Percentiles rank a stretch among this genome's conserved stretches.
Evolutionary conservation across 2,329 filamentous ascomycete genomes (phyloP).

Genomic region (Myotisia sp.): DNA sequence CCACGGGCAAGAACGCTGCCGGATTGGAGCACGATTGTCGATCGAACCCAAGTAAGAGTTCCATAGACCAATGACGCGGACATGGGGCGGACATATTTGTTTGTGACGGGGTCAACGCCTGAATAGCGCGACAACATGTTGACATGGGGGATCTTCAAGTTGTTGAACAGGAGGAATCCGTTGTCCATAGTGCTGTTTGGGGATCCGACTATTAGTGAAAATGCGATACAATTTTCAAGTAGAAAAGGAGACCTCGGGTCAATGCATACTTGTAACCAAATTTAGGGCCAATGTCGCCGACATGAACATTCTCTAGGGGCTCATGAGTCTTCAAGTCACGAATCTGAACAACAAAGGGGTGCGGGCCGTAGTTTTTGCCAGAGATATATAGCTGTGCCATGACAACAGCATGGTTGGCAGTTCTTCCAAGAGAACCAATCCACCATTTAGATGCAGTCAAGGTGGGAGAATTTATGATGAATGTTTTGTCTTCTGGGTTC

Average conservation of each 20-base stretch:
- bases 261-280: conserved; percentile 52
- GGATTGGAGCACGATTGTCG: conserved; percentile 58
- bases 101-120: conserved; percentile 51
- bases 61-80: conserved; percentile 58
- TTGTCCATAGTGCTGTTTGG: conserved; percentile 56
- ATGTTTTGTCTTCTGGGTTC: conserved; percentile 59
- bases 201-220: conserved; percentile 7
- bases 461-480: conserved; percentile 57
- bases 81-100: conserved; percentile 52
- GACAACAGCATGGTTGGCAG: conserved; percentile 62
- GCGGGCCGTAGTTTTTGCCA: conserved; percentile 56
- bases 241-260: too few relatives aligned
- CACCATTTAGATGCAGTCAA: conserved; percentile 72
- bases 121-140: conserved; percentile 63
- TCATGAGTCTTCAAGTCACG: conserved; percentile 55
- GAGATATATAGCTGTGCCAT: conserved; percentile 61
- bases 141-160: conserved; percentile 59
- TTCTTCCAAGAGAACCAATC: conserved; percentile 64
- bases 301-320: conserved; percentile 53
- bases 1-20: conserved; percentile 58
- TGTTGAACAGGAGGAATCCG: conserved; percentile 62
- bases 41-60: conserved; percentile 61
- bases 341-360: conserved; percentile 66
- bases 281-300: conserved; percentile 70
- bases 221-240: background rate